Base-by-base conservation (phyloP, 176 grass and related monocot species). In the Aegilops tauschii region DNA sequence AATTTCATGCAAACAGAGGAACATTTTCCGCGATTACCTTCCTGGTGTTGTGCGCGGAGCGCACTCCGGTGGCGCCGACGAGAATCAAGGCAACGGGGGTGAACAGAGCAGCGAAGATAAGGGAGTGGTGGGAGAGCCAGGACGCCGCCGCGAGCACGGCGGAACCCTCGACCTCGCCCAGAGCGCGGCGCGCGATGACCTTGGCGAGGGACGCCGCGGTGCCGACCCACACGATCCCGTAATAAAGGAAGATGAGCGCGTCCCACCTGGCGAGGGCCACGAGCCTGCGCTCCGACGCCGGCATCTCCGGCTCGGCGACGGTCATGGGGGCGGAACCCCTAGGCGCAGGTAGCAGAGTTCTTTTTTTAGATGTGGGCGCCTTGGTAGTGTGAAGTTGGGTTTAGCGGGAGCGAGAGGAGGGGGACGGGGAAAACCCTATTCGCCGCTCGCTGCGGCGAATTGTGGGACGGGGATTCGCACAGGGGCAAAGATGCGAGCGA, bases 301-400 rank as follows among this genome's bases (percentile, higher is more conserved):
- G 70, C 39, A 7, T 45, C n/a, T 45, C 12, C 70, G 21, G 12
- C n/a, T 45, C 14, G 70, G 5, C 70, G 70, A 47, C 39, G 70
- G 70, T 12, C 70, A 73, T 73, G 66, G 32, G 47, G 13, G 13
- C 47, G 49, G 70, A 73, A 73, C 70, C 70, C 70, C 70, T 73
- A 73, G 69, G 67, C 67, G 70, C 39, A 18, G 66, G 32, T 3
- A 10, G 66, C 20, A 4, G 11, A 12, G 44, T 45, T 45, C 3
- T 12, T 45, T 45, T 44, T 44, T 40, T 10, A 45, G 44, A 45
- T 45, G 44, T 0, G 11, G 39, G 9, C 2, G 39, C 39, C 39
- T 9, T 0, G 27, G 61, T 39, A 32, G 40, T 42, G 40, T 42
- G 9, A 37, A 42, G 36, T 72, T 7, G 69, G 36, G 69, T 42